These are phyloP conservation scores for Pythium phragmitis DNA, from an alignment of 352 stramenopile genomes.

Conservation along the genomic window DNA sequence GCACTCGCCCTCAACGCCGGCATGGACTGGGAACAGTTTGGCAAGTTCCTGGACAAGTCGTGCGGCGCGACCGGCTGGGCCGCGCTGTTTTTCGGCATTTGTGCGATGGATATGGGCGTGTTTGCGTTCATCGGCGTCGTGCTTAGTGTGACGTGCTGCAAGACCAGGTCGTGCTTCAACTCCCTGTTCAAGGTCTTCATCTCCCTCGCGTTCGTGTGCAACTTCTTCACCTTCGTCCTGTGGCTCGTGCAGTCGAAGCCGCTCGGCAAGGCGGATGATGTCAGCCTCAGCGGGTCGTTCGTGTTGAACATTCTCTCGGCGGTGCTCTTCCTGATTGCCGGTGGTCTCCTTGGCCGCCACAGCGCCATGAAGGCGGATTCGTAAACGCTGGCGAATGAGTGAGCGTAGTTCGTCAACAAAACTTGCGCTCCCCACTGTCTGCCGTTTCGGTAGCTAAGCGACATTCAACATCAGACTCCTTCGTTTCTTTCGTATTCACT, in stretches of 20 bases:
- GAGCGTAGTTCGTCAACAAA: background rate
- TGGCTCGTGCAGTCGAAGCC: constrained; percentile 57
- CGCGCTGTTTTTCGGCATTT: constrained; percentile 44
- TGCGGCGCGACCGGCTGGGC: constrained; percentile 44
- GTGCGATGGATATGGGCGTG: constrained; percentile 40
- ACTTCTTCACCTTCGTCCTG: constrained; percentile 54
- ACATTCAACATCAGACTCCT: too few relatives aligned
- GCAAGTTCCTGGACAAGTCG: constrained; percentile 61
- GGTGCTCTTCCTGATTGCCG: constrained; percentile 43
- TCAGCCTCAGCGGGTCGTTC: constrained; percentile 57
- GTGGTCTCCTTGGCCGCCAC: constrained; percentile 29
- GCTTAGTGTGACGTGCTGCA: constrained; percentile 71
- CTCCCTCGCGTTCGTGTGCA: constrained; percentile 38
- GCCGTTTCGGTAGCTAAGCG: too few relatives aligned
- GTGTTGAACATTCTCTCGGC: constrained; percentile 47
- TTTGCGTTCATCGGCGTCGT: constrained; percentile 51
- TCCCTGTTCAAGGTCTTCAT: constrained; percentile 42
- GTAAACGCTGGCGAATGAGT: background rate
- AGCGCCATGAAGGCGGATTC: constrained; percentile 21
- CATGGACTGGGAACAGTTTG: constrained; percentile 51
- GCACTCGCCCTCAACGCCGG: constrained; percentile 40
- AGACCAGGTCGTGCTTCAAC: constrained; percentile 65
- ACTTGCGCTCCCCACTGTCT: too few relatives aligned
- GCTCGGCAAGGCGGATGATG: constrained; percentile 57
- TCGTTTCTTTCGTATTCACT: too few relatives aligned